Evolutionary conservation across 208 protist species (phyloP), one percentile per base, ranked within the genome.

Genomic region (Trypanosoma rangeli): DNA sequence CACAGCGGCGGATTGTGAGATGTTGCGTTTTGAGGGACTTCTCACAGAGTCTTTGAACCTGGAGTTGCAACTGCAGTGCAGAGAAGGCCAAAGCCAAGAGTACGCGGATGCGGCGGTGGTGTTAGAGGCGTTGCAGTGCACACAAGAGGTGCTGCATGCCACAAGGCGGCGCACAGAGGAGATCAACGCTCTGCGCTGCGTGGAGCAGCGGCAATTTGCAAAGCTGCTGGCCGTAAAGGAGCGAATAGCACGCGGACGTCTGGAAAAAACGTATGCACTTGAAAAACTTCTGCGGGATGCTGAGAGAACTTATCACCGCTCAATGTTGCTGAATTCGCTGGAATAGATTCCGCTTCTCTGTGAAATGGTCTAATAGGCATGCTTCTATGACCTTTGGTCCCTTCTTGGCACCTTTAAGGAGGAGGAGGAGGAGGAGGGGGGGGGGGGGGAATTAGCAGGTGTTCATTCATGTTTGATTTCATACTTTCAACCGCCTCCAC

Each of bases 131-230:
- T 53, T 84, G 16, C 72, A 76, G n/a, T 62, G 24, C 18, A 70
- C 77, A 33, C 75, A 78, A 12, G 37, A 67, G 13, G 37, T 42
- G 12, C 29, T 76, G 0, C 66, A 65, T 8, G 70, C 42, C 15
- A 72, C 73, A 55, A 46, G 64, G 7, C 48, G 57, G 1, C 44
- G 53, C 24, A 48, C 71, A 10, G 72, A 73, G 33, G 69, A 73
- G 54, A 22, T 83, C 20, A 82, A 87, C 48, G 73, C 75, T 3
- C 24, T 65, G 0, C 83, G 82, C 18, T 76, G 55, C 13, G 3
- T 70, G 37, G 83, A 87, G 64, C 83, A 87, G 64, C 76, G 66
- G 22, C 29, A 64, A 28, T 87, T 68, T 65, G 74, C 72, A 48
- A 70, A 71, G 13, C 39, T 66, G 4, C 54, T 78, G 15, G n/a